Conservation (phyloP, 306 rosid species). For the Dalbergia oliveri region DNA sequence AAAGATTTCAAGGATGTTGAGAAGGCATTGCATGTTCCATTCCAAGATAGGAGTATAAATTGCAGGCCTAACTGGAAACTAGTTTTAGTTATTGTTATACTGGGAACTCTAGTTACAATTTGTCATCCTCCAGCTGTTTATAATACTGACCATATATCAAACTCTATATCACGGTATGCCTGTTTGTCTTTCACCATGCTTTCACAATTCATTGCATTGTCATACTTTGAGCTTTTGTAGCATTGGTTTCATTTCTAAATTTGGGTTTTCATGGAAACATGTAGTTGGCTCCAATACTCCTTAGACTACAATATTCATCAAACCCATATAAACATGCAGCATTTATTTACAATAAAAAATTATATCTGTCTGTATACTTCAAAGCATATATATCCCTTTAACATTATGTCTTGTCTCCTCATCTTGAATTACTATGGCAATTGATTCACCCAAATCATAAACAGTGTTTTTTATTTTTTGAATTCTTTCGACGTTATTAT, state of each 20-base stretch:
- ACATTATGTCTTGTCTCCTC: constrained; percentile 15
- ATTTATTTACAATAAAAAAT: constrained; percentile 32
- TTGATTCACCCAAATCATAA: constrained; percentile 19
- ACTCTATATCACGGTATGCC: constrained; percentile 65
- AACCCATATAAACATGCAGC: constrained; percentile 24
- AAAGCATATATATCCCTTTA: neutral
- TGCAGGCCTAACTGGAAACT: constrained; percentile 77
- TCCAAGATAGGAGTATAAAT: constrained; percentile 57
- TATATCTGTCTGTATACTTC: constrained; percentile 1
- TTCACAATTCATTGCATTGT: constrained; percentile 29
- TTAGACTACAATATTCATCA: constrained; percentile 3
- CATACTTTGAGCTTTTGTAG: constrained; percentile 16
- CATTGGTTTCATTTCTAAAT: constrained; percentile 7
- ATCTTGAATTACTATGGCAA: constrained; percentile 20
- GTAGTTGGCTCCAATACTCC: constrained; percentile 14
- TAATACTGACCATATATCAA: constrained; percentile 67
- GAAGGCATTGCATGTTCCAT: constrained; percentile 51
- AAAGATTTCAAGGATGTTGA: constrained; percentile 74
- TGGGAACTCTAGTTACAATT: constrained; percentile 75
- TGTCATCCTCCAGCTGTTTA: constrained; percentile 76
- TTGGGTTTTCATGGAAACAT: constrained; percentile 21
- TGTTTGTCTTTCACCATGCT: constrained; percentile 29
- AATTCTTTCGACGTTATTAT: constrained; percentile 14
- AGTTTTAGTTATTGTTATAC: constrained; percentile 62
- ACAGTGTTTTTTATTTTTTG: neutral